Percentiles rank a stretch among this genome's conserved stretches.
phyloP scores from a whole-genome alignment of 495 filamentous ascomycete species.

The Aspergillus egyptiacus region DNA sequence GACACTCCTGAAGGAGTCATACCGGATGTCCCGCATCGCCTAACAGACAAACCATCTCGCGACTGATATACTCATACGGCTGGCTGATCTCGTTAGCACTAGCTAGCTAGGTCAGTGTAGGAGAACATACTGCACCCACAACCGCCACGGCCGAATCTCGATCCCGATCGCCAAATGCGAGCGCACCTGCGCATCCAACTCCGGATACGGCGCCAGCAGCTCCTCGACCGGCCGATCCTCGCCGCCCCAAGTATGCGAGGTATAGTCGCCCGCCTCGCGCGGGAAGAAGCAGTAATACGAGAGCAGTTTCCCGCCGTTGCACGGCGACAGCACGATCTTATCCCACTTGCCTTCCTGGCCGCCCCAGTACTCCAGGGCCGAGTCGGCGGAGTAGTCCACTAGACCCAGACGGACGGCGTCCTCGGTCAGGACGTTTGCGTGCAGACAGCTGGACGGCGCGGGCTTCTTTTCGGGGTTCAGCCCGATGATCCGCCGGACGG shows the following conservation, averaged over 20 bases:
- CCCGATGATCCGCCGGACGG: constrained; percentile 36
- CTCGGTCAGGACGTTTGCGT: constrained; percentile 40
- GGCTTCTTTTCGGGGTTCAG: constrained; percentile 40
- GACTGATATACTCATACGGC: constrained; percentile 36
- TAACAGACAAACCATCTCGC: constrained; percentile 31
- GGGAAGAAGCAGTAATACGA: constrained; percentile 50
- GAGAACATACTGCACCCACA: constrained; percentile 39
- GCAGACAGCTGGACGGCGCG: constrained; percentile 41
- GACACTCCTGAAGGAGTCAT: background rate
- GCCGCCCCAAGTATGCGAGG: constrained; percentile 37
- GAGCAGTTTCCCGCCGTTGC: constrained; percentile 40
- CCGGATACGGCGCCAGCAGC: constrained; percentile 39
- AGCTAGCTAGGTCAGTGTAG: constrained; percentile 12
- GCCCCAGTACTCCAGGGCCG: constrained; percentile 45
- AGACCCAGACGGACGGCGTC: constrained; percentile 38
- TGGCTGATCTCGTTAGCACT: constrained; percentile 7
- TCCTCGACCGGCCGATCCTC: constrained; percentile 35
- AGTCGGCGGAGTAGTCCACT: constrained; percentile 39
- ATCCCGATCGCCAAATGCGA: constrained; percentile 35
- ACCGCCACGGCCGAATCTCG: constrained; percentile 44
- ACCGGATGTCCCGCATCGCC: constrained; percentile 38
- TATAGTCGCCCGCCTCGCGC: constrained; percentile 35
- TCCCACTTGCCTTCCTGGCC: constrained; percentile 44
- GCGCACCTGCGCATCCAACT: constrained; percentile 37
- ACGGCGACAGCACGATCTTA: constrained; percentile 47